Evolutionary conservation across 805 yeast species (phyloP), one percentile per base, ranked within the genome.

Genomic region (Yamadazyma philogaea): DNA sequence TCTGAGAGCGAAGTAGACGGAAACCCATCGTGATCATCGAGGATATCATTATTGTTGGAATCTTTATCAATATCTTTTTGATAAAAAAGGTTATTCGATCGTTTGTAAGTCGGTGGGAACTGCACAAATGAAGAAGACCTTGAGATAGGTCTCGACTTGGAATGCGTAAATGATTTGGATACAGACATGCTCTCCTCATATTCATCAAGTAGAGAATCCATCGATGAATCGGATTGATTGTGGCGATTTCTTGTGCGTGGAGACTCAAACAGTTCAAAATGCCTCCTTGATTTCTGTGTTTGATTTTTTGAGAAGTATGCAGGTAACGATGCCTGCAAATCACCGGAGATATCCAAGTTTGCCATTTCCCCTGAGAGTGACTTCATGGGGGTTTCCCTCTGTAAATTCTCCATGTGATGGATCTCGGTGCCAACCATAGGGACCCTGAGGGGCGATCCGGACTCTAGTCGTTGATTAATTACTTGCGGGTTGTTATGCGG

Each of bases 181-280:
- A 49, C 53, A 7, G 64, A 61, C 18, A 68, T 58, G 19, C 67
- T 70, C 27, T 71, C 77, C 48, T 72, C 68, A 57, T 72, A 60
- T 56, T 72, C 66, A 51, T 72, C 72, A 24, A 68, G 51, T 16
- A 70, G 54, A 12, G 73, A 63, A 54, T 72, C 73, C 68, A 68
- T 60, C 1, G 64, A 57, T 17, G 53, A 53, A 28, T 56, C 61
- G 4, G 62, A 61, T 36, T 48, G 48, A 12, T 38, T 45, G 32
- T 50, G 54, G 10, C 34, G 33, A 15, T 24, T 39, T 11, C 34
- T 26, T 30, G 28, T 30, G 18, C 19, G 24, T 14, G 21, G 24
- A 3, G 42, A 33, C 11, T 30, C 33, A 17, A 7, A 24, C 8
- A 37, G 31, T 8, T 17, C 18, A 10, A 15, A 20, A 22, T 32